Evolutionary conservation across 371 early-diverging fungal species (phyloP), one percentile per base, ranked within the genome.

Genomic region (Syncephalastrum monosporum): DNA sequence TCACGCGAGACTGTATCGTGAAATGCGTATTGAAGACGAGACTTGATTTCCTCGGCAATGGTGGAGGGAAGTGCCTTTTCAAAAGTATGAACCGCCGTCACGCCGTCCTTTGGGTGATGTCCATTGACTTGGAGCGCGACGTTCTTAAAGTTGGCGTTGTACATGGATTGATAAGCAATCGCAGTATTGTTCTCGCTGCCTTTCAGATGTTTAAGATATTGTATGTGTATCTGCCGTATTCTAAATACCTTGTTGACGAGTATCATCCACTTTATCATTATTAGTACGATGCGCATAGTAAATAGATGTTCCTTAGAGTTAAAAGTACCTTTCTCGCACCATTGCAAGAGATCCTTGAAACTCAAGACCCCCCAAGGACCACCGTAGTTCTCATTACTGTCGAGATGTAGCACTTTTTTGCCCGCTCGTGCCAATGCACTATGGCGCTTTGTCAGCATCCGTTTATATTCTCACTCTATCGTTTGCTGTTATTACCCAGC

Each of bases 351-450:
- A 15, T 73, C 81, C 16, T 70, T 64, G 24, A 88, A 72, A 1
- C 77, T 74, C 51, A 91, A 85, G 1, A 87, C 83, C 1, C 87
- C 82, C 68, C 81, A 82, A 51, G 82, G 84, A 10, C 90, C 88
- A 23, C 98, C 99, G 74, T 99, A 99, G 56, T 83, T 83, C 19
- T 75, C 75, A 57, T 88, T 87, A 45, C 82, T 74, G 68, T 98
- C 98, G 19, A 98, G 71, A 63, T 96, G 97, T n/a, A 97, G 84
- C 1, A 98, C 94, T 27, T 82, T 81, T 60, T 90, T 86, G n/a
- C 92, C 93, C 13, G 78, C 79, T 8, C 87, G 71, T 14, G 95
- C 82, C 33, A 94, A 80, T 5, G 93, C 85, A 13, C 91, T 90
- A 54, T 13, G 46, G 41, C 0, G 42, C 16, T 16, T 15, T 15